Evolutionary conservation across 305 asterid genomes (phyloP), one percentile per base, ranked within the genome.

Genomic region (Salvia sclarea): DNA sequence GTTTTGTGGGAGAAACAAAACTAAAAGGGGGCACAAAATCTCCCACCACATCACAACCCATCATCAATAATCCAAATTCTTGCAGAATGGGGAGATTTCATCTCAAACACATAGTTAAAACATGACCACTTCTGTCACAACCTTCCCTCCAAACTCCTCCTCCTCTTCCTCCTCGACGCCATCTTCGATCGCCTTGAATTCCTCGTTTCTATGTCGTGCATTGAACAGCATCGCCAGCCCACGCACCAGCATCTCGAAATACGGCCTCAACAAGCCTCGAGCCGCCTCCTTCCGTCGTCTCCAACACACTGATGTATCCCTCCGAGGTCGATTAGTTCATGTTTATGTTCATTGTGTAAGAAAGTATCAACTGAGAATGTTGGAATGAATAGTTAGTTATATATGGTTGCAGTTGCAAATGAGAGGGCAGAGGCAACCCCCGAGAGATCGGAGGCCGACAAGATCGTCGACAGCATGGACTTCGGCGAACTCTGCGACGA

Each of bases 401-500:
- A n/a, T n/a, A n/a, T n/a, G n/a, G 22, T 48, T 70, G 81, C 91
- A 91, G 98, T 84, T 65, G 68, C 83, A 5, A 85, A 86, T 64
- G 91, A 91, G 24, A 79, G 82, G 62, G 69, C 79, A n/a, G 82
- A 83, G 63, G 67, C 82, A 38, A 44, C 88, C 0, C 17, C 78
- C 7, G 80, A 80, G 17, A 77, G 47, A 55, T 86, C 95, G 10
- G 98, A 83, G 61, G 88, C 78, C 1, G 98, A 90, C 78, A 81
- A 81, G 68, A 81, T 93, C 43, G 94, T 93, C 5, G 97, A 90
- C 28, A 84, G 83, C 12, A 78, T 93, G 89, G 87, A 93, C 69
- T 93, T 93, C 28, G 97, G 98, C 12, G 94, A 93, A 24, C 90
- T 93, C 1, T 93, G 97, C 79, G 43, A 93, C 33, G 98, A 93